Base-by-base conservation (phyloP, 73 alveolate genomes). In the Paramecium bursaria region DNA sequence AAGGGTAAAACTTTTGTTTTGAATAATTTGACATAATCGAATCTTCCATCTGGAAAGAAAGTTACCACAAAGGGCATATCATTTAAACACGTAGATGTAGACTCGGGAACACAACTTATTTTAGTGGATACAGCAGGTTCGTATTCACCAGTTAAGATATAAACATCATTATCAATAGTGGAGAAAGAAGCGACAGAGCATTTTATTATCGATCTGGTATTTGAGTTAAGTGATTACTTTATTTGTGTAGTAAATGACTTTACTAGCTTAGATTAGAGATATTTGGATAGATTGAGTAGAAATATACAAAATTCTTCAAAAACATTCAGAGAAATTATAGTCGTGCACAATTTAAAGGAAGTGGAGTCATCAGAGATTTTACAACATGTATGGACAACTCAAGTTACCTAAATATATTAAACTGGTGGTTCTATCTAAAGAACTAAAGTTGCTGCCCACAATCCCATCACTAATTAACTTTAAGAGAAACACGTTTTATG, bases 61-160 rank as follows among this genome's bases (percentile, higher is more conserved):
- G 77, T 75, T 11, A 74, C 74, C 1, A 75, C 88, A 1, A 75
- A 75, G 51, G 88, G 88, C 11, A 75, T 75, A 4, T 75, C 88
- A 61, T 75, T 75, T 51, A 50, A 75, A 57, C 57, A 48, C 19
- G 75, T 74, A 2, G 57, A 75, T 75, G 77, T 75, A 3, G 88
- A 76, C 31, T 19, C 74, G 25, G 86, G 86, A 25, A 60, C 86
- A 7, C 22, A 80, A 42, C 15, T 80, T 19, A 80, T 60, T 33
- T 22, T 80, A 57, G 55, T 80, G 5, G 90, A 80, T 80, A 57
- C 90, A 17, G 90, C 90, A n/a, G 90, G 90, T 9, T 19, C 73
- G 14, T 55, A 80, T 17, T 49, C 82, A 21, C 90, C 90, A 1
- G 86, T 80, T 31, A 80, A 80, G 31, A 53, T 57, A 5, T 11